Percentiles rank a stretch among this genome's conserved stretches.
phyloP scores from a whole-genome alignment of 306 rosid genomes.

The Prunus mume region DNA sequence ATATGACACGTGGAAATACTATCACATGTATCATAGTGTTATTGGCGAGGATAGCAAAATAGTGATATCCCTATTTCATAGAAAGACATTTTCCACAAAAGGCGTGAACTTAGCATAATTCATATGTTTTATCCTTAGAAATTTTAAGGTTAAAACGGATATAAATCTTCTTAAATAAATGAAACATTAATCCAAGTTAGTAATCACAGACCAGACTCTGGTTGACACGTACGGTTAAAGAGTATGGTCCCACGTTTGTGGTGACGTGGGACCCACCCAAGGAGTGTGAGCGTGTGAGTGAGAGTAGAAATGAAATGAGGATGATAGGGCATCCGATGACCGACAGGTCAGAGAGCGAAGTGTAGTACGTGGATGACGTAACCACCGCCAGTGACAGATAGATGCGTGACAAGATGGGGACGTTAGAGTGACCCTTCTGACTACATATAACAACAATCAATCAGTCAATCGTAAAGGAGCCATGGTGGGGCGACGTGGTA shows the following conservation, averaged over 20 bases:
- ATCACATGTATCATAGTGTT: too few relatives aligned
- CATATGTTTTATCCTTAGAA: too few relatives aligned
- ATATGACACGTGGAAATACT: accelerated
- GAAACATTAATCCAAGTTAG: too few relatives aligned
- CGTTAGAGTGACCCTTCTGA: slow-evolving; percentile 21
- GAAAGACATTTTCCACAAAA: too few relatives aligned
- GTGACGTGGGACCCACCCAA: background rate
- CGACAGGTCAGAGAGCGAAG: background rate
- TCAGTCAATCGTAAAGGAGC: slow-evolving; percentile 7
- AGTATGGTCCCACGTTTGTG: background rate
- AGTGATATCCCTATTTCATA: too few relatives aligned
- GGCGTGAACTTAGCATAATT: too few relatives aligned
- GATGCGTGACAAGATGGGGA: slow-evolving; percentile 26
- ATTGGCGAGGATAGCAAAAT: too few relatives aligned
- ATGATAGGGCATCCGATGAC: slow-evolving; percentile 1
- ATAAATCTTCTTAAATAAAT: too few relatives aligned
- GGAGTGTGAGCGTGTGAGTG: background rate
- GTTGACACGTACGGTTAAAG: background rate
- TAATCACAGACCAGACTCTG: too few relatives aligned
- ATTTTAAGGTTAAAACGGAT: too few relatives aligned
- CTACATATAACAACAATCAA: slow-evolving; percentile 20
- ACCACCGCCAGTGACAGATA: slow-evolving; percentile 14
- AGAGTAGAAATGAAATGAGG: background rate
- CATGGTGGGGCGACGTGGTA: slow-evolving; percentile 18
- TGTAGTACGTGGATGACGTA: slow-evolving; percentile 37